A percentile compares a stretch with the other conserved stretches of the same genome.
Evolutionary conservation across 768 basidiomycete genomes (phyloP).

Genomic region (Auriscalpium microsporum): DNA sequence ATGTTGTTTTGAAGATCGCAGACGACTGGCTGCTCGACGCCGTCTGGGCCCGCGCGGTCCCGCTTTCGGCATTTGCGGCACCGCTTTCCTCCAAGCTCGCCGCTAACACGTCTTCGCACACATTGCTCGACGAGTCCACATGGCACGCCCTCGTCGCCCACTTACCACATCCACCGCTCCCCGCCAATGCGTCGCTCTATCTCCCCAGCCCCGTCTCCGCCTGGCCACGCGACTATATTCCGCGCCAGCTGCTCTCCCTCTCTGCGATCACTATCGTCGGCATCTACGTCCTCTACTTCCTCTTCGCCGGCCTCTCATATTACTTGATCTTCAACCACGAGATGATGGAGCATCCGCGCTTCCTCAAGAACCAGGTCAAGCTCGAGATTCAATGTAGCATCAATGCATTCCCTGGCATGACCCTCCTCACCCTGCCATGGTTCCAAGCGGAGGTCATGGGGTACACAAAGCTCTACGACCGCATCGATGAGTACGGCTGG

Average conservation of each 20-base stretch:
- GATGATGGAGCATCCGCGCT: conserved; percentile 92
- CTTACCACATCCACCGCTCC: conserved; percentile 50
- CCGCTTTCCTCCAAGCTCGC: conserved; percentile 12
- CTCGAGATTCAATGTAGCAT: conserved; percentile 72
- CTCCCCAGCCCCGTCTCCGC: conserved; percentile 42
- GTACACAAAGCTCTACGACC: conserved; percentile 69
- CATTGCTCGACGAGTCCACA: conserved; percentile 27
- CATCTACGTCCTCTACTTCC: conserved; percentile 79
- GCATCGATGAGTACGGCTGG: conserved; percentile 74
- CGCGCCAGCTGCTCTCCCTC: conserved; percentile 71
- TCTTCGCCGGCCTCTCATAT: conserved; percentile 82
- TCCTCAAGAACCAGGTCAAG: conserved; percentile 79
- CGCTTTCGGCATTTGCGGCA: conserved; percentile 30
- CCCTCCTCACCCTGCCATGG: conserved; percentile 82
- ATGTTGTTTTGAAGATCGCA: conserved; percentile 62
- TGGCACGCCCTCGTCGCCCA: conserved; percentile 48
- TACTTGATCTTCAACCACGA: conserved; percentile 85
- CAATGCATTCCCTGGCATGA: conserved; percentile 77
- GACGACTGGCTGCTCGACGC: conserved; percentile 74
- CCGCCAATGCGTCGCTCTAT: conserved; percentile 18
- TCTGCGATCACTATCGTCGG: conserved; percentile 66
- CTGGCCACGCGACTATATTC: conserved; percentile 80
- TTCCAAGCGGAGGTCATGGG: conserved; percentile 91
- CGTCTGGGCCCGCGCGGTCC: conserved; percentile 69
- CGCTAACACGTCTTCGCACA: conserved; percentile 21